phyloP scores from a whole-genome alignment of 164 flowering plant genomes.

The Brasenia schreberi region DNA sequence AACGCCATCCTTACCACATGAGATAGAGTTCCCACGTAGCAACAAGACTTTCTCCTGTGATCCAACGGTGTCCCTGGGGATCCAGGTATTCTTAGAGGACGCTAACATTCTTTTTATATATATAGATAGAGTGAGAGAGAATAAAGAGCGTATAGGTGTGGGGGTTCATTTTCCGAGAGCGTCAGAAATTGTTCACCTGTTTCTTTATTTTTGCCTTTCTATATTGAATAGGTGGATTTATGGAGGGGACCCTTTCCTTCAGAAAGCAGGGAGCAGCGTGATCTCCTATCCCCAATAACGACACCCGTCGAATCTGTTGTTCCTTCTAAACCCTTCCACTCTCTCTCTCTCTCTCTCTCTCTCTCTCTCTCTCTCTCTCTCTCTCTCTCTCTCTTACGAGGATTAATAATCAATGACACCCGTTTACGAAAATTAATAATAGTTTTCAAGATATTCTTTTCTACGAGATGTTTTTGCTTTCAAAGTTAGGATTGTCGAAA shows the following conservation, averaged over 20 bases:
- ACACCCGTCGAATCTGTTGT: not conserved
- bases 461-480: no score
- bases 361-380: not conserved
- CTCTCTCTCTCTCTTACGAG: not conserved
- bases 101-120: no score
- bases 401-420: not conserved
- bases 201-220: not conserved
- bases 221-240: no score
- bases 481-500: no score
- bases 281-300: not conserved
- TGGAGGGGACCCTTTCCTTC: not conserved
- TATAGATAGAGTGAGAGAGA: not conserved
- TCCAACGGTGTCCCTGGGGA: no score
- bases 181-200: not conserved
- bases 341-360: not conserved
- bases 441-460: no score
- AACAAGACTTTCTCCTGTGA: no score
- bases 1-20: no score
- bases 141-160: not conserved
- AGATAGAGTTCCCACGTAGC: no score
- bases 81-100: no score
- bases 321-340: not conserved
- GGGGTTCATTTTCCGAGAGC: not conserved
- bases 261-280: not conserved
- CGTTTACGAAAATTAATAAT: no score